These are phyloP conservation scores for Lipomyces anomalus DNA, from an alignment of 805 yeast genomes.

Conservation along the genomic window DNA sequence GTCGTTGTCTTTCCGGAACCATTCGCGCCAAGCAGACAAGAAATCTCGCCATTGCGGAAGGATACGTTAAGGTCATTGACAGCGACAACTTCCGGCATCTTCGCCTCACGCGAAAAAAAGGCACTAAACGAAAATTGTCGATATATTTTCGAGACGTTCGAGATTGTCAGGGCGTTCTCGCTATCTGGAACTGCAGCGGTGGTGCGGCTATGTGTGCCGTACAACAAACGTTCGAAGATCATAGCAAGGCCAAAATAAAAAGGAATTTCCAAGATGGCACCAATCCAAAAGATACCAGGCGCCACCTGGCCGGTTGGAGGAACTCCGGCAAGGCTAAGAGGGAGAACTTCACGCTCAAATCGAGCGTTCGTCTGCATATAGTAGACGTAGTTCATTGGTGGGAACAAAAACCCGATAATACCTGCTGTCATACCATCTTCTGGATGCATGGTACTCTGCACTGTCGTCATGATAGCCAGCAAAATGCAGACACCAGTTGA, in stretches of 20 bases:
- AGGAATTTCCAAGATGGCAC: slow-evolving; percentile 6
- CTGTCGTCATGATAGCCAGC: slow-evolving; percentile 30
- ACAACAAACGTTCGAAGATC: slow-evolving; percentile 5
- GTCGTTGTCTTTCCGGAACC: slow-evolving; percentile 38
- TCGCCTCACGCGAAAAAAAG: slow-evolving; percentile 5
- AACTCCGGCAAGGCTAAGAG: slow-evolving; percentile 8
- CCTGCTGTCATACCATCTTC: slow-evolving; percentile 21
- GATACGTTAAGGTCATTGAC: slow-evolving; percentile 28
- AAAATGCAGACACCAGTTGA: slow-evolving; percentile 31
- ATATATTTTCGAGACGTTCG: slow-evolving; percentile 10
- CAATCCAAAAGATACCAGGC: slow-evolving; percentile 20
- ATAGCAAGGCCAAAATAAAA: slow-evolving; percentile 7
- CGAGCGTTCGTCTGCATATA: slow-evolving; percentile 24
- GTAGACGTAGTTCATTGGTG: slow-evolving; percentile 33
- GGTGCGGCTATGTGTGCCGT: slow-evolving; percentile 3
- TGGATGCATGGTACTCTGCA: slow-evolving; percentile 24
- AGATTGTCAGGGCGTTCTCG: slow-evolving; percentile 7
- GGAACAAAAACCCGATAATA: slow-evolving; percentile 32
- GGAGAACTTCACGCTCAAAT: slow-evolving; percentile 3
- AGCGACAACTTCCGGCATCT: slow-evolving; percentile 26
- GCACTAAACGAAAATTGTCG: slow-evolving; percentile 6
- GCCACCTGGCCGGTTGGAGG: slow-evolving; percentile 19
- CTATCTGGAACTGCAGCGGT: neutral
- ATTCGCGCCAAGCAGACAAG: slow-evolving; percentile 35
- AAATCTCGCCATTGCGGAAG: slow-evolving; percentile 31